Conservation (phyloP, 2,329 filamentous ascomycete genomes). For the Purpureocillium lavendulum region DNA sequence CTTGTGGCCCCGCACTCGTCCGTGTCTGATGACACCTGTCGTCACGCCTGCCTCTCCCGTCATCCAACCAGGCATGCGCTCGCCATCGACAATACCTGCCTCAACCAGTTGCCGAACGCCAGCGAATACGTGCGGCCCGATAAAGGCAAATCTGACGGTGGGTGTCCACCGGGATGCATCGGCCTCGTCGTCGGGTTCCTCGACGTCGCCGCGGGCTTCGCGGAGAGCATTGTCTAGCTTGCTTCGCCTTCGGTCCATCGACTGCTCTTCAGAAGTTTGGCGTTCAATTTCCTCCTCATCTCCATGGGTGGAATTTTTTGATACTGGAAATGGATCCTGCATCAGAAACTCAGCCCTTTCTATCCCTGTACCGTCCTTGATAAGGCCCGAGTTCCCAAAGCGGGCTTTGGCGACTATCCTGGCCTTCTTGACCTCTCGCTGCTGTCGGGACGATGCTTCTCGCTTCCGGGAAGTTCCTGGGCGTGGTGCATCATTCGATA, state of each 20-base stretch:
- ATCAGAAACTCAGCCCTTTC: slow-evolving; percentile 53
- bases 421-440: slow-evolving; percentile 44
- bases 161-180: slow-evolving; percentile 22
- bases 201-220: slow-evolving; percentile 15
- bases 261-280: slow-evolving; percentile 8
- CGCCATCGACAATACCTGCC: slow-evolving; percentile 64
- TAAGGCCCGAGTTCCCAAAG: slow-evolving; percentile 55
- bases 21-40: slow-evolving; percentile 58
- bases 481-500: slow-evolving; percentile 24
- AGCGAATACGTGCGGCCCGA: slow-evolving; percentile 71
- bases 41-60: slow-evolving; percentile 80
- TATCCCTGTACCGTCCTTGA: slow-evolving; percentile 51
- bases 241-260: slow-evolving; percentile 18
- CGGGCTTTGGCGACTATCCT: slow-evolving; percentile 56
- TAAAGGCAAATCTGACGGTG: slow-evolving; percentile 55
- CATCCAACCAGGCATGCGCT: slow-evolving; percentile 82
- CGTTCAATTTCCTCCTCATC: slow-evolving; percentile 16
- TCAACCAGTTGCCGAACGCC: slow-evolving; percentile 74
- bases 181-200: slow-evolving; percentile 16
- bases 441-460: slow-evolving; percentile 14
- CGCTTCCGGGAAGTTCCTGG: slow-evolving; percentile 21
- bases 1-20: slow-evolving; percentile 53
- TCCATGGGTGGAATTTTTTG: slow-evolving; percentile 2
- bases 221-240: slow-evolving; percentile 26
- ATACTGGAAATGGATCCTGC: slow-evolving; percentile 45